phyloP scores from a whole-genome alignment of 2,329 filamentous ascomycete species.

The Hypocreales sp. region DNA sequence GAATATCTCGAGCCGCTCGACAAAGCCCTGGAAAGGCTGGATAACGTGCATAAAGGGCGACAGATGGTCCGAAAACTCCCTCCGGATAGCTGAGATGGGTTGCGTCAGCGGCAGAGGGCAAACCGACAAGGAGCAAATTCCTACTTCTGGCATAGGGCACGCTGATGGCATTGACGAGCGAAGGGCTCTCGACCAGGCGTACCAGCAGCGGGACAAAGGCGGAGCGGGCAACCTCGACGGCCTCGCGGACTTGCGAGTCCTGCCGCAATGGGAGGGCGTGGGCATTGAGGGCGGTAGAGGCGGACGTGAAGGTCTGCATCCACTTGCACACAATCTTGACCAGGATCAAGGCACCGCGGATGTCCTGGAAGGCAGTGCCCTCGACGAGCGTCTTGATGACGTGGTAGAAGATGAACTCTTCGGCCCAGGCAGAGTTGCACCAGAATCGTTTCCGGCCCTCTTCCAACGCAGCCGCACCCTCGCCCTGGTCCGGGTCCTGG shows the following conservation, averaged over 20 bases:
- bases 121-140: constrained; percentile 1
- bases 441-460: too few species aligned
- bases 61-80: constrained; percentile 33
- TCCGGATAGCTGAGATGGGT: constrained; percentile 23
- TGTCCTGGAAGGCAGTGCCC: constrained; percentile 28
- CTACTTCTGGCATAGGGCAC: constrained; percentile 37
- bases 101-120: background rate
- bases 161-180: constrained; percentile 36
- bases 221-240: constrained; percentile 44
- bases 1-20: constrained; percentile 39
- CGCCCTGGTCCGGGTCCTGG: constrained; percentile 7
- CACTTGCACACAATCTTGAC: constrained; percentile 36
- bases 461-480: too few species aligned
- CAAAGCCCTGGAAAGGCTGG: constrained; percentile 38
- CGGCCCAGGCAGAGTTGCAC: constrained; percentile 44
- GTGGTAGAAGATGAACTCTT: constrained; percentile 87
- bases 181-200: constrained; percentile 42
- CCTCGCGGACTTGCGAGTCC: constrained; percentile 30
- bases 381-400: constrained; percentile 73
- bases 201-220: constrained; percentile 50
- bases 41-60: constrained; percentile 40
- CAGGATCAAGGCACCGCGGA: constrained; percentile 32
- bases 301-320: constrained; percentile 41
- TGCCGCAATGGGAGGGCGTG: constrained; percentile 31
- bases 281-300: constrained; percentile 30